These are phyloP conservation scores for Globisporangium solare DNA, from an alignment of 352 stramenopile species.

Conservation along the genomic window DNA sequence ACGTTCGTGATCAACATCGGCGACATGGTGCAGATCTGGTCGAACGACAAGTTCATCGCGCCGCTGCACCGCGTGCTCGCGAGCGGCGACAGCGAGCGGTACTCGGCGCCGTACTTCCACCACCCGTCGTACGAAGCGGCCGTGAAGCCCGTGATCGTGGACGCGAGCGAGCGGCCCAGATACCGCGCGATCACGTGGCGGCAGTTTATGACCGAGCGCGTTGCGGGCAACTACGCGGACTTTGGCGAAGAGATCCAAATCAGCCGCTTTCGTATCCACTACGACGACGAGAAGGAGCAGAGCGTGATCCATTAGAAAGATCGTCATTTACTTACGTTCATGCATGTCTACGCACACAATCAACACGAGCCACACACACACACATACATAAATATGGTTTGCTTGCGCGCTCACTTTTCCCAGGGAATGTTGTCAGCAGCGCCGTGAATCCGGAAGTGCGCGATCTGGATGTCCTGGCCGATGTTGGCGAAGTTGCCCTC, in stretches of 20 bases:
- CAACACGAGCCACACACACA: no score
- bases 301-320: no score
- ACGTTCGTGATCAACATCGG: conserved; percentile 65
- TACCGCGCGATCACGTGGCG: conserved; percentile 86
- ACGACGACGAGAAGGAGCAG: no score
- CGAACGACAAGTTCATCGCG: conserved; percentile 37
- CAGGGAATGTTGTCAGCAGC: not conserved
- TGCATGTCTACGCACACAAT: no score
- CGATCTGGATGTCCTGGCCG: conserved; percentile 78
- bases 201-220: conserved; percentile 84
- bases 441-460: conserved; percentile 31
- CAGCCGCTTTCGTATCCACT: conserved; percentile 46
- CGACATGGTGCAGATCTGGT: conserved; percentile 61
- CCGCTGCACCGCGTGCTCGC: conserved; percentile 58
- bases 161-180: conserved; percentile 18
- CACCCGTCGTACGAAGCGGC: conserved; percentile 32
- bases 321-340: no score
- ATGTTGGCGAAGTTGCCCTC: conserved; percentile 77
- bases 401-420: not conserved
- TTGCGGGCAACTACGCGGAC: conserved; percentile 90
- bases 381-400: no score
- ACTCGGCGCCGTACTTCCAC: conserved; percentile 64
- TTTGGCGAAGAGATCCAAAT: conserved; percentile 91
- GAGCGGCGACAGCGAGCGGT: conserved; percentile 30
- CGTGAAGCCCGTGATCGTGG: conserved; percentile 61